These are phyloP conservation scores for Fagus sylvatica DNA, from an alignment of 306 rosid genomes.

Conservation along the genomic window DNA sequence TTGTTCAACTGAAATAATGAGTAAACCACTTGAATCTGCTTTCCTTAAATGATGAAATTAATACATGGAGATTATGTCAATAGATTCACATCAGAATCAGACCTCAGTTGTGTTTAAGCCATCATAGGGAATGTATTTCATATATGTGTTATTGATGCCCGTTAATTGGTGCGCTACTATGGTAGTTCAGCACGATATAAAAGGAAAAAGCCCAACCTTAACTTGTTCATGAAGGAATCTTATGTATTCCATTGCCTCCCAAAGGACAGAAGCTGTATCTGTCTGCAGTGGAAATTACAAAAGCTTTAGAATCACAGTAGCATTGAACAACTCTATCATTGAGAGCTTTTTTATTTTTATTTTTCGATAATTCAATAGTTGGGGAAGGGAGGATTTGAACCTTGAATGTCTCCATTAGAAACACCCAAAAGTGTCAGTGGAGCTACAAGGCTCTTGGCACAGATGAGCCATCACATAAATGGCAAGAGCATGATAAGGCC, in stretches of 20 bases:
- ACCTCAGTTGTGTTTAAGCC: not conserved
- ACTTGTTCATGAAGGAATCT: conserved; percentile 94
- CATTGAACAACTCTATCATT: conserved; percentile 9
- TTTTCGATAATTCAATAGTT: too few relatives aligned
- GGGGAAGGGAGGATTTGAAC: too few relatives aligned
- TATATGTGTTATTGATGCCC: conserved; percentile 15
- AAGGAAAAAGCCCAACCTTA: conserved; percentile 68
- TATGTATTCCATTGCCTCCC: conserved; percentile 92
- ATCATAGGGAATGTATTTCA: conserved; percentile 12
- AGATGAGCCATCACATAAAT: not conserved
- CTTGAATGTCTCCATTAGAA: too few relatives aligned
- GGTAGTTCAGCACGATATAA: conserved; percentile 18
- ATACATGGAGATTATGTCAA: conserved; percentile 4
- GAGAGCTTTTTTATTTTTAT: not conserved
- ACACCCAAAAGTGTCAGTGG: too few relatives aligned
- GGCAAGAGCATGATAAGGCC: conserved; percentile 4
- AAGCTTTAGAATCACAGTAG: conserved; percentile 18
- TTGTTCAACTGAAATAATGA: too few relatives aligned
- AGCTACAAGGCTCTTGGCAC: not conserved
- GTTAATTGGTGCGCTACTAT: not conserved
- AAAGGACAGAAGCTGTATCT: conserved; percentile 93
- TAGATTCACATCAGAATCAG: conserved; percentile 11
- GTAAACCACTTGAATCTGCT: too few relatives aligned
- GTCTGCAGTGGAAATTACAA: conserved; percentile 63
- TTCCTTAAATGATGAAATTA: too few relatives aligned